Base-by-base conservation (phyloP, 345 rosid genomes). In the Lepidium africanum region DNA sequence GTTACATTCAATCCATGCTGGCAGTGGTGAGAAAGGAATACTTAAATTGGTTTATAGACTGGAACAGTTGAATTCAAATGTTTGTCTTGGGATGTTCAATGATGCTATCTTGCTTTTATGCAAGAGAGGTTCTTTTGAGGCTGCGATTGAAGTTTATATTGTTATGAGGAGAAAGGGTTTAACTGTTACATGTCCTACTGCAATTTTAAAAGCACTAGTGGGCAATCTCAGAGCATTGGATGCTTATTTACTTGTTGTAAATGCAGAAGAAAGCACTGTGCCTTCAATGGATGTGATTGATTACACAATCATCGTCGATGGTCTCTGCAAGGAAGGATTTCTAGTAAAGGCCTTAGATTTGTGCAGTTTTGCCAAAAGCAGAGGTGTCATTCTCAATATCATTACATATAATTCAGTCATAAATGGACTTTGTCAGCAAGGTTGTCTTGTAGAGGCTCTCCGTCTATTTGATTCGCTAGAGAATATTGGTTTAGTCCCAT, bases 381-480 rank as follows among this genome's bases (percentile, higher is more conserved):
- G 65, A 56, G 90, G 89, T 30, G 67, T 84, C 37, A 33, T 59
- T 53, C 79, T 83, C 49, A 90, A 87, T 67, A 79, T 86, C 19
- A 56, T 88, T 56, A 84, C 88, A 39, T 90, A 88, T 73, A 93
- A 90, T 76, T 71, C 92, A 32, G 71, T 90, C 63, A 80, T 90
- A 50, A 61, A 77, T 71, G 89, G 94, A 56, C 80, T 90, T 77
- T 93, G 96, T 76, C 73, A 30, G 65, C 89, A 88, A 67, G 94
- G 94, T 63, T 89, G 91, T 75, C 82, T 90, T 69, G 59, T 82
- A 71, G 97, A 90, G 81, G 98, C 98, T 73, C 86, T 88, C 59
- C 88, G 90, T 56, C 76, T 93, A 41, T 93, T 84, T 80, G 91
- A 90, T 78, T 87, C 92, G 3, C 76, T 93, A 43, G 96, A 88